phyloP scores from a whole-genome alignment of 805 yeast species.

The Yarrowia sp. region DNA sequence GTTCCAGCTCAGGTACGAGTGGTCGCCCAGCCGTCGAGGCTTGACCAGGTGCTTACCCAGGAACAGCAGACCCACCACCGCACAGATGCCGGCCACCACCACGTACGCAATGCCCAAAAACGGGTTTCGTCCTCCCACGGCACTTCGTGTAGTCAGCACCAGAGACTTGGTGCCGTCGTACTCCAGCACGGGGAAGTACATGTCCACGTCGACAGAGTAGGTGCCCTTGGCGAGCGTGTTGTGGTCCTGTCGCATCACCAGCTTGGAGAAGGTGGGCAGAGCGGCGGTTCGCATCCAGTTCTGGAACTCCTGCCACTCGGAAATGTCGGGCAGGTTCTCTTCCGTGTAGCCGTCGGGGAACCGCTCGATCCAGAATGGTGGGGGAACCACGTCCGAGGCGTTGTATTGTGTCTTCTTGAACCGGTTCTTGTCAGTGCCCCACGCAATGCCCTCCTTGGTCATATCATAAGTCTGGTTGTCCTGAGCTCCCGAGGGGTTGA shows the following conservation, averaged over 20 bases:
- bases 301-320: constrained; percentile 78
- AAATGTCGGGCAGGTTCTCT: constrained; percentile 71
- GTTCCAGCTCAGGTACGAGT: constrained; percentile 57
- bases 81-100: constrained; percentile 75
- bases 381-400: constrained; percentile 77
- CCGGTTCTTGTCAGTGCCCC: constrained; percentile 73
- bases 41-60: constrained; percentile 75
- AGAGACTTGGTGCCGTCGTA: constrained; percentile 90
- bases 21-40: constrained; percentile 85
- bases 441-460: constrained; percentile 67
- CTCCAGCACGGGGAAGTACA: constrained; percentile 76
- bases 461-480: constrained; percentile 41
- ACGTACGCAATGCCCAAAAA: constrained; percentile 82
- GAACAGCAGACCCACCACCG: constrained; percentile 70
- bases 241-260: constrained; percentile 71
- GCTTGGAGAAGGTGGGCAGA: constrained; percentile 80
- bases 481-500: constrained; percentile 36
- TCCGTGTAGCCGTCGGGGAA: constrained; percentile 89
- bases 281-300: constrained; percentile 99
- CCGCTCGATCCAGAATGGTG: constrained; percentile 80
- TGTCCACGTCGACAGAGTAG: constrained; percentile 63
- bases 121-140: constrained; percentile 84
- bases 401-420: constrained; percentile 72
- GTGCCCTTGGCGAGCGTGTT: constrained; percentile 59
- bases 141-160: constrained; percentile 75